Base-by-base conservation (phyloP, 2,329 filamentous ascomycete genomes). In the Penicillium palitans region DNA sequence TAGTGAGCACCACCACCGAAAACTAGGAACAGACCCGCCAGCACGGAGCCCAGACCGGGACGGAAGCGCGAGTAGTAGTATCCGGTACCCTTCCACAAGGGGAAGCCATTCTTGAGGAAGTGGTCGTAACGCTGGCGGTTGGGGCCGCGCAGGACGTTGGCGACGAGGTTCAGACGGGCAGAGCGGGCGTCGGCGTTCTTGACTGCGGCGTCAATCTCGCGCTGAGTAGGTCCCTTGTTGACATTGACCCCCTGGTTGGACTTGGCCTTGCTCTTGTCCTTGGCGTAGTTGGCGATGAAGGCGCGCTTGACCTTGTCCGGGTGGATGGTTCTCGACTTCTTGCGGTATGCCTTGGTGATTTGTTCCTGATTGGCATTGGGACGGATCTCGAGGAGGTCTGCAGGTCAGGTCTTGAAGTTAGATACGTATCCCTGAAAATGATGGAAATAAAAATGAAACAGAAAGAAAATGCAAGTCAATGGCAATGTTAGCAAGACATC, bases 31-130 rank as follows among this genome's bases (percentile, higher is more conserved):
- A 96, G 79, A 48, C 93, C 93, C 27, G 88, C 61, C 52, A 98
- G 76, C 46, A 96, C 95, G 15, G 90, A 90, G 59, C 91, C 91
- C 45, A 98, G 81, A 9, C 95, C 95, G 2, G 95, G 95, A 21
- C 95, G 86, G 83, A 93, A 97, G 58, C 95, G 88, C 69, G 87
- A 87, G 81, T 99, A 99, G 83, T 98, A 99, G 84, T 99, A 99
- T 62, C 95, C 93, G 45, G 93, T 97, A 58, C 95, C 95, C 80
- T 93, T 93, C 95, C 95, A 99, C 56, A 86, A 86, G 33, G 95
- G 95, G 80, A 99, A 99, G 61, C 95, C 95, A 76, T 98, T 92
- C 74, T 81, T 79, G 60, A 98, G 78, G 80, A 98, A 99, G 76
- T 97, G 89, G 74, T 99, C 93, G 77, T 99, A 99, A 63, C 95